Percentiles rank a stretch among this genome's conserved stretches.
These are phyloP conservation scores for Diplodia sapinea DNA, from an alignment of 2,329 filamentous ascomycete genomes.

Conservation along the genomic window DNA sequence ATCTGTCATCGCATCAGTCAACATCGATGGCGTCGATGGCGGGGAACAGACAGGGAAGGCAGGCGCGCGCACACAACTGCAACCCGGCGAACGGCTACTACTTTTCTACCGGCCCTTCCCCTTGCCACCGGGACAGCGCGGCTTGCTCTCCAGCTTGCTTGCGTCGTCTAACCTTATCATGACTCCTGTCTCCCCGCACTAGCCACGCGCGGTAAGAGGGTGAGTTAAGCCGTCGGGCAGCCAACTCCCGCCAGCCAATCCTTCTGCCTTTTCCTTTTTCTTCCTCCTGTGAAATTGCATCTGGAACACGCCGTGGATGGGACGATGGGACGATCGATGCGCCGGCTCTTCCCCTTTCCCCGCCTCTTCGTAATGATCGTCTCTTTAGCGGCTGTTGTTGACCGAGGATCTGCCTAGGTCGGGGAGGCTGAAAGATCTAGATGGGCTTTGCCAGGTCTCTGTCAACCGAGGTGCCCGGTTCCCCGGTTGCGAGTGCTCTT, in stretches of 20 bases:
- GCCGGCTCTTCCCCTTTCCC: neutral
- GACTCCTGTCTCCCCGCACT: neutral
- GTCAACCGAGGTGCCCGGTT: neutral
- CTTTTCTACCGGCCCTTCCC: neutral
- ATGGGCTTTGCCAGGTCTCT: neutral
- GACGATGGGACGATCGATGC: neutral
- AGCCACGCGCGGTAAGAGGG: conserved; percentile 3
- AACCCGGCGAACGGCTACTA: neutral
- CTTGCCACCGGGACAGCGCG: neutral
- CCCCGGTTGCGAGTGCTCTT: neutral
- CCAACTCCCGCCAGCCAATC: neutral
- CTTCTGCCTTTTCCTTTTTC: neutral
- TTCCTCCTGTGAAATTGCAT: neutral
- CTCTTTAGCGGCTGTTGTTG: neutral
- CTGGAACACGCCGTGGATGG: neutral
- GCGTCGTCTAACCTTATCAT: neutral
- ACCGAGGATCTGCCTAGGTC: neutral
- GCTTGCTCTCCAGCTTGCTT: neutral
- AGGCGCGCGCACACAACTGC: neutral
- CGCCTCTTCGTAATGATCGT: neutral
- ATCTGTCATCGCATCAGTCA: neutral
- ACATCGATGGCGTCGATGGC: neutral
- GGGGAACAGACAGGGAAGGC: neutral
- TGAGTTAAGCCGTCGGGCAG: conserved; percentile 4
- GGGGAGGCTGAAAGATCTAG: neutral